Evolutionary conservation across 1,139 yeast genomes (phyloP).

Genomic region (Suhomyces bolitotheri): DNA sequence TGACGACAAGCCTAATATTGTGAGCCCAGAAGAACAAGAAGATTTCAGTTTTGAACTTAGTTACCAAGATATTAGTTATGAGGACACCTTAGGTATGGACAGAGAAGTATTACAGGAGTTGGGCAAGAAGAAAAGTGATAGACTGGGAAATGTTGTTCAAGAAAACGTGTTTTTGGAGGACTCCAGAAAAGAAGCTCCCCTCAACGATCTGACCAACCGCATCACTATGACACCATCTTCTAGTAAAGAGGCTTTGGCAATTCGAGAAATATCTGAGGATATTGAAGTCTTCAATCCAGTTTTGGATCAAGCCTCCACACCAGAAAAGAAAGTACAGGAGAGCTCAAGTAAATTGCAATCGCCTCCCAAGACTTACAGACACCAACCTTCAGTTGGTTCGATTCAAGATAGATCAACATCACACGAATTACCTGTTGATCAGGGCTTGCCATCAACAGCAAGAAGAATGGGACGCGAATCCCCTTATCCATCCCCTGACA

Average conservation of each 20-base stretch:
- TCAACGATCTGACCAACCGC: too few species aligned
- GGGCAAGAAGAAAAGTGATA: slow-evolving; percentile 2
- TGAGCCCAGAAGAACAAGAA: slow-evolving; percentile 13
- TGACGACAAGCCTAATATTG: slow-evolving; percentile 1
- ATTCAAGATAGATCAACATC: background rate
- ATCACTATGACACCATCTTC: too few species aligned
- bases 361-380: slow-evolving; percentile 14
- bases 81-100: slow-evolving; percentile 44
- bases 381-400: slow-evolving; percentile 4
- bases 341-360: slow-evolving; percentile 3
- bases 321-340: background rate
- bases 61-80: slow-evolving; percentile 43
- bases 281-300: background rate
- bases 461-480: slow-evolving; percentile 2
- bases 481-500: slow-evolving; percentile 14
- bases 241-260: background rate
- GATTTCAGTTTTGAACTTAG: slow-evolving; percentile 46
- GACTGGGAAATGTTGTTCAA: slow-evolving; percentile 3
- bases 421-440: background rate
- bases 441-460: background rate
- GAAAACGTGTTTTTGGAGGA: slow-evolving; percentile 7
- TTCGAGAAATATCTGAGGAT: background rate
- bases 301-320: background rate
- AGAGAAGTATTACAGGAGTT: slow-evolving; percentile 24
- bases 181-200: background rate